Conservation (phyloP, 179 eudicot species). For the Actinidia polygama region DNA sequence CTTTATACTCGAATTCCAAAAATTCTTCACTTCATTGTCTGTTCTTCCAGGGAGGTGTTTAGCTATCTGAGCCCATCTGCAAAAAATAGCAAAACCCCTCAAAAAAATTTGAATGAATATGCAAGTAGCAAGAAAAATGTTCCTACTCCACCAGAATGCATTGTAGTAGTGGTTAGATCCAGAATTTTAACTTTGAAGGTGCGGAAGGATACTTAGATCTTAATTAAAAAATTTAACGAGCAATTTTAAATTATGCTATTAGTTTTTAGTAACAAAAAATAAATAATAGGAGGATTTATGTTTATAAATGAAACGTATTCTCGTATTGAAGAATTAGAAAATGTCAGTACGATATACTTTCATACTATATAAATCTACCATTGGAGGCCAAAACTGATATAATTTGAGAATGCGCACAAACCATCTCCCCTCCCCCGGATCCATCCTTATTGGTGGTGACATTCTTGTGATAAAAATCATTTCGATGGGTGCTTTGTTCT, state of each 20-base stretch:
- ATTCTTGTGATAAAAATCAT: too few species aligned
- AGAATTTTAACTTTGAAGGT: not conserved
- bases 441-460: too few species aligned
- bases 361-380: too few species aligned
- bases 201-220: too few species aligned
- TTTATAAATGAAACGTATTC: not conserved
- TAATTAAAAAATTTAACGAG: not conserved
- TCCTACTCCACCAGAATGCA: too few species aligned
- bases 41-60: conserved; percentile 88
- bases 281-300: not conserved
- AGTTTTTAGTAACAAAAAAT: too few species aligned
- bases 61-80: conserved; percentile 86
- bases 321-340: too few species aligned
- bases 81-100: not conserved
- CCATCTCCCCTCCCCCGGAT: too few species aligned
- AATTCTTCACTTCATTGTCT: conserved; percentile 88
- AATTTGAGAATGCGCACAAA: too few species aligned
- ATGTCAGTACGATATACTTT: too few species aligned
- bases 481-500: not conserved
- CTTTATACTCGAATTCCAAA: conserved; percentile 88
- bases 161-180: not conserved
- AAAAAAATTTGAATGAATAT: conserved; percentile 17
- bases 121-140: not conserved
- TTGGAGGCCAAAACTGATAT: too few species aligned
- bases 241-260: too few species aligned